Conservation (phyloP, 2,329 filamentous ascomycete genomes). For the Helminthosporium solani region DNA sequence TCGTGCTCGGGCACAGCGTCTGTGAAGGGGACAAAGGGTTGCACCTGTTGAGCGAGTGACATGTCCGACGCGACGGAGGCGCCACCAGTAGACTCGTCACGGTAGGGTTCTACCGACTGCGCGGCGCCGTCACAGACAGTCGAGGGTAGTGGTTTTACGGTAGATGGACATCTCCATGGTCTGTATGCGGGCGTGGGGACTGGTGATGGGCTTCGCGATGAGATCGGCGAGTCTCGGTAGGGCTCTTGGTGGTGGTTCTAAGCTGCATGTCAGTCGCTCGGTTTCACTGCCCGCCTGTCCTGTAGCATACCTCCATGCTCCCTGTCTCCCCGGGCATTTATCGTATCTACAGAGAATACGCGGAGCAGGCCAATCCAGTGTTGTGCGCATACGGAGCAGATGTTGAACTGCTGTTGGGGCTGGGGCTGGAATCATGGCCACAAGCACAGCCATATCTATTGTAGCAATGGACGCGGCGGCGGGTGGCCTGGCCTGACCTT, state of each 20-base stretch:
- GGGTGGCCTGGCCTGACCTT: no score
- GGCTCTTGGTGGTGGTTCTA: conserved; percentile 11
- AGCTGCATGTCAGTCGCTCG: conserved; percentile 1
- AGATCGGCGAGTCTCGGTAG: conserved; percentile 15
- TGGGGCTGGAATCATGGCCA: no score
- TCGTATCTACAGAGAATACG: no score
- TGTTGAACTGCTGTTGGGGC: no score
- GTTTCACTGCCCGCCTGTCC: neutral
- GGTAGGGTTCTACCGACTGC: conserved; percentile 13
- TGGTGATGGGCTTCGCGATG: conserved; percentile 15
- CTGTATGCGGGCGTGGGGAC: conserved; percentile 9
- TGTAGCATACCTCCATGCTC: conserved; percentile 6
- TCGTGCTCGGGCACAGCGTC: conserved; percentile 7
- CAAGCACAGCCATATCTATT: no score
- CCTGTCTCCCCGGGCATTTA: no score
- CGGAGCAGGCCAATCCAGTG: no score
- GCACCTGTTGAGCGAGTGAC: neutral
- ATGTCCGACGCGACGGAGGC: neutral
- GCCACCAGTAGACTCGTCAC: conserved; percentile 14
- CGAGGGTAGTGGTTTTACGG: conserved; percentile 15
- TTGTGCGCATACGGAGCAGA: no score
- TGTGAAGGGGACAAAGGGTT: conserved; percentile 9
- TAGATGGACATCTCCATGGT: neutral
- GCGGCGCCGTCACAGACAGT: conserved; percentile 1
- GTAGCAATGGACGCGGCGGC: no score